phyloP scores from a whole-genome alignment of 208 protist genomes.

The Leishmania tarentolae region DNA sequence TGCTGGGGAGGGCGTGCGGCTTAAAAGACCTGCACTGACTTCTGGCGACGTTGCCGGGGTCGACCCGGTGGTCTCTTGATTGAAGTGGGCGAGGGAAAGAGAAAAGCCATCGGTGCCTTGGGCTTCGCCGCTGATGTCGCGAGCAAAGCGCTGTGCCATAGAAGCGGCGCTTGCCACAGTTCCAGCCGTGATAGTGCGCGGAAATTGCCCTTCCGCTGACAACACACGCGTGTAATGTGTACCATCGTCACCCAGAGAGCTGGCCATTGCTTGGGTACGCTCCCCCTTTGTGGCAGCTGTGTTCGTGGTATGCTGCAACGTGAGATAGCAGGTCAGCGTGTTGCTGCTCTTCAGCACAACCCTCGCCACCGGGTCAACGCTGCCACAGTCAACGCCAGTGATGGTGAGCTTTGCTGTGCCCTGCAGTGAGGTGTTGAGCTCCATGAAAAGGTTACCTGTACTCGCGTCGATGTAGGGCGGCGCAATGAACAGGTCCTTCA shows the following conservation, averaged over 20 bases:
- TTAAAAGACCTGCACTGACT: not conserved
- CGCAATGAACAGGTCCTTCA: slow-evolving; percentile 40
- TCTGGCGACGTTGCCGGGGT: not conserved
- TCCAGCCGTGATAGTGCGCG: slow-evolving; percentile 10
- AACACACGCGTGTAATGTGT: slow-evolving; percentile 18
- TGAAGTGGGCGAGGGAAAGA: slow-evolving; percentile 34
- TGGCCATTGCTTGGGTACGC: slow-evolving; percentile 7
- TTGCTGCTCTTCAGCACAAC: slow-evolving; percentile 49
- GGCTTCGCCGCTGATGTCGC: not conserved
- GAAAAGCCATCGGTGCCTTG: slow-evolving; percentile 16
- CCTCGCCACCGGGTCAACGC: slow-evolving; percentile 36
- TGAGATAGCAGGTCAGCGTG: slow-evolving; percentile 37
- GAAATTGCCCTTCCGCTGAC: slow-evolving; percentile 8
- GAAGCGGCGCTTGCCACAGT: not conserved
- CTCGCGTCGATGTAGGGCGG: slow-evolving; percentile 43
- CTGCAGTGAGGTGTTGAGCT: slow-evolving; percentile 55
- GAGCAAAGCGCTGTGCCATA: slow-evolving; percentile 1
- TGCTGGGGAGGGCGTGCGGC: slow-evolving; percentile 12
- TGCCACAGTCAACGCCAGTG: slow-evolving; percentile 56
- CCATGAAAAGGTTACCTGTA: slow-evolving; percentile 46
- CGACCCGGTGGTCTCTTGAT: slow-evolving; percentile 17
- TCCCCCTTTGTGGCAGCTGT: not conserved
- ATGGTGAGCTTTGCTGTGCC: slow-evolving; percentile 43
- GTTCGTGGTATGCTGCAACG: slow-evolving; percentile 25
- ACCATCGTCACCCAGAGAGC: not conserved